Base-by-base conservation (phyloP, 169 alveolate species). In the Eimeria necatrix region DNA sequence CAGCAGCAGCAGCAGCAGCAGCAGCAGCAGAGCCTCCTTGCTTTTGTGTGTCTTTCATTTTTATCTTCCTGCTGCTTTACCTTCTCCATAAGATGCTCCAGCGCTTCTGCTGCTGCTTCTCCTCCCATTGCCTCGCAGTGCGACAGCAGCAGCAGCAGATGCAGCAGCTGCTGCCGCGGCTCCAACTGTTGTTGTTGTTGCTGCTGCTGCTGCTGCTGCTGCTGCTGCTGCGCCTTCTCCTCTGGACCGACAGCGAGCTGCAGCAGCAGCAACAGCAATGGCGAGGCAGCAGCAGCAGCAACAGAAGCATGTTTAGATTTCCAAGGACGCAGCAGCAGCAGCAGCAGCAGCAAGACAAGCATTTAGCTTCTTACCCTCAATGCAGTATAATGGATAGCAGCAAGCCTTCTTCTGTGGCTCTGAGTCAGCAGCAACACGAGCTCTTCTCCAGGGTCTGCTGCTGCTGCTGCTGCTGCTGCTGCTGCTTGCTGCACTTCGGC, bases 401-500 rank as follows among this genome's bases (percentile, higher is more conserved):
- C 64, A 14, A 56, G 14, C 8, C 64, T 8, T 56, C 14, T 8
- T 14, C 14, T 56, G 64, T 56, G 8, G 64, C 64, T 56, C 64
- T 56, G 8, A 9, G 8, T 56, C 64, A 56, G 64, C 8, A 56
- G 64, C 14, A 14, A 56, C 64, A 56, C 20, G 20, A 56, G 14
- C 64, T 56, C 64, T 56, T 8, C 64, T 9, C 14, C 14, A 9
- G 64, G 20, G 8, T 8, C 64, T 56, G 64, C 64, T 56, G 64
- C 64, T 56, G 64, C 64, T 56, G 64, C 64, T 56, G 26, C 76
- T 14, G 76, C 76, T n/a, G 41, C 26, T 9, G 76, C 76, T 64
- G 41, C 26, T 64, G 76, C 76, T n/a, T 64, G 76, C 76, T 64
- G 76, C 76, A 64, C 9, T 24, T 64, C 76, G 76, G 9, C 18